Percentiles rank a stretch among this genome's conserved stretches.
These are phyloP conservation scores for Cyberlindnera mycetangii DNA, from an alignment of 805 yeast genomes.

Conservation along the genomic window DNA sequence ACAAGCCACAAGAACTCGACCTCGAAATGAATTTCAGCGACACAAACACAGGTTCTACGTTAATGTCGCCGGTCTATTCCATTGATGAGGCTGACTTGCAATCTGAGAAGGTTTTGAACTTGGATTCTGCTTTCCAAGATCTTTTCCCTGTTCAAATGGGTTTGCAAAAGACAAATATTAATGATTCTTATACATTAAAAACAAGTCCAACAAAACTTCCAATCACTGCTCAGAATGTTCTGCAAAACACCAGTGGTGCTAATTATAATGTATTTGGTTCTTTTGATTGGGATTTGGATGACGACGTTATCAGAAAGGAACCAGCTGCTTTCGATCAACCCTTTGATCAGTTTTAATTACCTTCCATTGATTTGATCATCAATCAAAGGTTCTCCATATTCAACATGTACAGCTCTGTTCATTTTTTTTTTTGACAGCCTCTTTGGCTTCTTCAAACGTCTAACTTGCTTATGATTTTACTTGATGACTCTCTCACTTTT, in stretches of 20 bases:
- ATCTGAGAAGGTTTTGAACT: background rate
- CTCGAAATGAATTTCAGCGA: conserved; percentile 20
- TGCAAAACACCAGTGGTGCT: background rate
- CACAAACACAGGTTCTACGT: conserved; percentile 16
- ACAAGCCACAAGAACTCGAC: conserved; percentile 8
- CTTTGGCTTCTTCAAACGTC: too few relatives aligned
- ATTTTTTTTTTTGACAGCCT: too few relatives aligned
- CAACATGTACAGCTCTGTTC: background rate
- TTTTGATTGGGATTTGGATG: conserved; percentile 15
- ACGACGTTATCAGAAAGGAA: conserved; percentile 7
- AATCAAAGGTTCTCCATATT: background rate
- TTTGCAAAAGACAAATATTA: background rate
- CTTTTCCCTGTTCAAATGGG: conserved; percentile 6
- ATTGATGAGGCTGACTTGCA: conserved; percentile 4
- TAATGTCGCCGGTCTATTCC: conserved; percentile 21
- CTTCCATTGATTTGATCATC: background rate
- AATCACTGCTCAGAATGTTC: background rate
- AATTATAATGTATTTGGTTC: conserved; percentile 9
- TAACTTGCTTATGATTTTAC: background rate
- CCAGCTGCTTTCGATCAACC: conserved; percentile 3
- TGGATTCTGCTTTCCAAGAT: conserved; percentile 10
- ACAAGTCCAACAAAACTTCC: background rate
- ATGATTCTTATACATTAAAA: background rate
- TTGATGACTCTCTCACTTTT: background rate
- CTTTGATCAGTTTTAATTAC: conserved; percentile 6